Evolutionary conservation across 371 early-diverging fungal genomes (phyloP).

Genomic region (Polyrhizophydium stewartii): DNA sequence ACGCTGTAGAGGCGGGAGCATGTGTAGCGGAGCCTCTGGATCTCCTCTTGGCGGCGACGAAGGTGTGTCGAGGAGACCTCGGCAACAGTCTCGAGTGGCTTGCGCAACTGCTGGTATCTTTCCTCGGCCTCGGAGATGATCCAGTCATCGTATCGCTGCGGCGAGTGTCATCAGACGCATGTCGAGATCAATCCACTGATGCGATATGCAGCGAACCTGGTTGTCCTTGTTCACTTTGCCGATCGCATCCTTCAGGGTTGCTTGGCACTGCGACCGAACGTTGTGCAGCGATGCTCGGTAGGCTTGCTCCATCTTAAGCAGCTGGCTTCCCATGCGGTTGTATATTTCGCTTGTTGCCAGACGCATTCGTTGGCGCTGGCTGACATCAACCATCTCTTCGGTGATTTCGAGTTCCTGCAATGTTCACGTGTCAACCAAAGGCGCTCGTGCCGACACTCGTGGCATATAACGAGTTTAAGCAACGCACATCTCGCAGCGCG

Average conservation of each 20-base stretch:
- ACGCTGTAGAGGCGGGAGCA: background rate
- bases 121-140: background rate
- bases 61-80: background rate
- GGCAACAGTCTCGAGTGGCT: background rate
- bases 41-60: background rate
- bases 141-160: background rate
- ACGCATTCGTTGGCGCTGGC: background rate
- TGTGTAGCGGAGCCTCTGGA: background rate
- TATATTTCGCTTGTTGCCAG: background rate
- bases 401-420: background rate
- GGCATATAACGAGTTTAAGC: no score
- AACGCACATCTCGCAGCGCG: background rate
- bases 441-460: no score
- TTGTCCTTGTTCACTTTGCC: background rate
- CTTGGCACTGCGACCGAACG: background rate
- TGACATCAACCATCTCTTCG: background rate
- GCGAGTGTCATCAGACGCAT: background rate
- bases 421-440: background rate
- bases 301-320: background rate
- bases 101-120: background rate
- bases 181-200: background rate
- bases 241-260: background rate
- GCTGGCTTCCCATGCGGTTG: background rate
- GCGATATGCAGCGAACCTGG: background rate
- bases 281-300: background rate